phyloP scores from a whole-genome alignment of 1,284 basidiomycete species.

The Microbotryomycetes sp. region DNA sequence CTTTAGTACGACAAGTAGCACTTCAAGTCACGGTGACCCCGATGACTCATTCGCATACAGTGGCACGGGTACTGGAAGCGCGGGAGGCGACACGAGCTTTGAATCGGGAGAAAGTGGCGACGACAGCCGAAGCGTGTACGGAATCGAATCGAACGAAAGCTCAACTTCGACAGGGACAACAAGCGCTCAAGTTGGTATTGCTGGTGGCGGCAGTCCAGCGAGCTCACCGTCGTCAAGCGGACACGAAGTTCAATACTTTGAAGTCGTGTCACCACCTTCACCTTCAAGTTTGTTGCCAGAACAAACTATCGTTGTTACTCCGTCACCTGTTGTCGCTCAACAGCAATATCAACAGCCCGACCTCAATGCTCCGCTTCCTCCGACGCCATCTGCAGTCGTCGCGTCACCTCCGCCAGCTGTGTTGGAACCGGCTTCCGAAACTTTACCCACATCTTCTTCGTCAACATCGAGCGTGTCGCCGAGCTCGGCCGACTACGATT shows the following conservation, averaged over 20 bases:
- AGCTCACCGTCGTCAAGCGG: conserved; percentile 1
- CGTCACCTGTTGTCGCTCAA: conserved; percentile 33
- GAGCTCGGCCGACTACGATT: conserved; percentile 30
- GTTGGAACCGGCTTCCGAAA: neutral
- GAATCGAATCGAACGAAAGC: neutral
- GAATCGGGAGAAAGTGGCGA: conserved; percentile 3
- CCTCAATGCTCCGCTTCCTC: conserved; percentile 51
- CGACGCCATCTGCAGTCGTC: conserved; percentile 41
- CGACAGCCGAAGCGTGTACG: neutral
- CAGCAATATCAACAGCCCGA: conserved; percentile 26
- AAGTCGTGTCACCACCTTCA: neutral
- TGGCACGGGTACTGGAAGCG: neutral
- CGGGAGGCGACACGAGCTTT: conserved; percentile 2
- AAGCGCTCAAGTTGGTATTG: neutral
- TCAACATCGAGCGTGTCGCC: neutral
- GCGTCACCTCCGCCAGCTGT: conserved; percentile 8
- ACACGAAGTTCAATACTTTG: conserved; percentile 8
- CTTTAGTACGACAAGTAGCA: neutral
- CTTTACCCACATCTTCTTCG: conserved; percentile 1
- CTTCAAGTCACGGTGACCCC: neutral
- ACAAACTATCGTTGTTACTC: conserved; percentile 39
- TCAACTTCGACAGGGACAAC: neutral
- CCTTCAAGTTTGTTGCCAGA: too few species aligned
- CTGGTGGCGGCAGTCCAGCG: neutral
- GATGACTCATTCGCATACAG: neutral